Evolutionary conservation across 352 stramenopile species (phyloP).

Genomic region (Peronospora belbahrii): DNA sequence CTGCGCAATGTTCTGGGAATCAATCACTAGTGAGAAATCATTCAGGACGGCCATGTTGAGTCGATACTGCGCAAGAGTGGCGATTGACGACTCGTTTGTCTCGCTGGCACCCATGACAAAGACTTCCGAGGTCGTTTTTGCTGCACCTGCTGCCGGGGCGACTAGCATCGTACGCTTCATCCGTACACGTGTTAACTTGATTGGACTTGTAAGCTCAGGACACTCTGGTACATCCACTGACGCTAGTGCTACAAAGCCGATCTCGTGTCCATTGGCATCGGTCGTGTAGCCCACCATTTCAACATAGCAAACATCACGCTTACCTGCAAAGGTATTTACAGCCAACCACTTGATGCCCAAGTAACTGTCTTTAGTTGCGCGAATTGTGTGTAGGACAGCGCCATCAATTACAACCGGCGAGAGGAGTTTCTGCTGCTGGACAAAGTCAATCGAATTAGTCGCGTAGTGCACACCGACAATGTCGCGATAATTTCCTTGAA

Average conservation of each 20-base stretch:
- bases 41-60: slow-evolving; percentile 41
- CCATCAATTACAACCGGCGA: slow-evolving; percentile 36
- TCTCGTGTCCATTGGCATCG: slow-evolving; percentile 28
- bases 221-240: slow-evolving; percentile 44
- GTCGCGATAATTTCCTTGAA: slow-evolving; percentile 46
- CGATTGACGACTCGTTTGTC: slow-evolving; percentile 26
- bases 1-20: slow-evolving; percentile 42
- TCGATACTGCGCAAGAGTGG: slow-evolving; percentile 32
- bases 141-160: slow-evolving; percentile 17
- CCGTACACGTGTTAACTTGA: slow-evolving; percentile 31
- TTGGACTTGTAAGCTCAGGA: slow-evolving; percentile 20
- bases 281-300: slow-evolving; percentile 45
- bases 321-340: slow-evolving; percentile 23
- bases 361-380: slow-evolving; percentile 30
- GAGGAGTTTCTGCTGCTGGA: slow-evolving; percentile 39
- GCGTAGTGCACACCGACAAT: slow-evolving; percentile 37
- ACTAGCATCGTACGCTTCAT: slow-evolving; percentile 46
- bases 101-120: slow-evolving; percentile 39
- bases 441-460: slow-evolving; percentile 29
- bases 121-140: slow-evolving; percentile 32
- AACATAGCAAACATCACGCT: slow-evolving; percentile 38
- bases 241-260: slow-evolving; percentile 33
- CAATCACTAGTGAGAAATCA: slow-evolving; percentile 48
- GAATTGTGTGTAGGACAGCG: slow-evolving; percentile 31
- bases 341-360: slow-evolving; percentile 46